phyloP scores from a whole-genome alignment of 352 stramenopile species.

The Phytophthora kernoviae region DNA sequence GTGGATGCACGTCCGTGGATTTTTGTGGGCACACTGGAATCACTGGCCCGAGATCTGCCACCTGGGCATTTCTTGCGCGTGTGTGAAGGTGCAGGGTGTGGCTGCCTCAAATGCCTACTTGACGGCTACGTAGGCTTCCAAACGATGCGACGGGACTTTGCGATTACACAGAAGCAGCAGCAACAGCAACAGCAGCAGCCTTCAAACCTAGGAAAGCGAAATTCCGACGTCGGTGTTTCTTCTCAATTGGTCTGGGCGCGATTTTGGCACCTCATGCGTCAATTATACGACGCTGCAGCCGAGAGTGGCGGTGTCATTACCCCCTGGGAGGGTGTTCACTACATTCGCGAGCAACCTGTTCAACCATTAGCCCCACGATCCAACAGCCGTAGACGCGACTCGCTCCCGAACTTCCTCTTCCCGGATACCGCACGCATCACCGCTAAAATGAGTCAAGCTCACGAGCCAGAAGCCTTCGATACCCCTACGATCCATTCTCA shows the following conservation, averaged over 20 bases:
- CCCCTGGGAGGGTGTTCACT: slow-evolving; percentile 49
- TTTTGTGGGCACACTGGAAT: slow-evolving; percentile 80
- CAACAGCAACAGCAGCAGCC: slow-evolving; percentile 6
- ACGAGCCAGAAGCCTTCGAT: slow-evolving; percentile 66
- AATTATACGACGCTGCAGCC: slow-evolving; percentile 68
- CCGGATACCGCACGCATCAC: slow-evolving; percentile 71
- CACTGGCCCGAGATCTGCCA: slow-evolving; percentile 54
- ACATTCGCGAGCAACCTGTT: slow-evolving; percentile 31
- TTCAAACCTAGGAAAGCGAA: slow-evolving; percentile 10
- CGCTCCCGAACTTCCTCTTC: slow-evolving; percentile 73
- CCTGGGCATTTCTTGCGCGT: slow-evolving; percentile 58
- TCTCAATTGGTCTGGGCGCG: slow-evolving; percentile 73
- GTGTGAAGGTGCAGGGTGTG: slow-evolving; percentile 76
- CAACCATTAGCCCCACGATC: slow-evolving; percentile 48
- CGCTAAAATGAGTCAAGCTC: slow-evolving; percentile 42
- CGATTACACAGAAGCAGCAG: slow-evolving; percentile 19
- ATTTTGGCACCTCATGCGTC: slow-evolving; percentile 85
- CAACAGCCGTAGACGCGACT: slow-evolving; percentile 44
- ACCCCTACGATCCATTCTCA: slow-evolving; percentile 50
- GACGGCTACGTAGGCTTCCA: slow-evolving; percentile 84
- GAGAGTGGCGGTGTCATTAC: slow-evolving; percentile 71
- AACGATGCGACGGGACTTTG: slow-evolving; percentile 66
- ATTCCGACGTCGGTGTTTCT: slow-evolving; percentile 45
- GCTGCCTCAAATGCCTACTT: slow-evolving; percentile 83
- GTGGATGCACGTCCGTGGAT: slow-evolving; percentile 55